Evolutionary conservation across 805 yeast genomes (phyloP).

Genomic region (Debaryomyces prosopidis): DNA sequence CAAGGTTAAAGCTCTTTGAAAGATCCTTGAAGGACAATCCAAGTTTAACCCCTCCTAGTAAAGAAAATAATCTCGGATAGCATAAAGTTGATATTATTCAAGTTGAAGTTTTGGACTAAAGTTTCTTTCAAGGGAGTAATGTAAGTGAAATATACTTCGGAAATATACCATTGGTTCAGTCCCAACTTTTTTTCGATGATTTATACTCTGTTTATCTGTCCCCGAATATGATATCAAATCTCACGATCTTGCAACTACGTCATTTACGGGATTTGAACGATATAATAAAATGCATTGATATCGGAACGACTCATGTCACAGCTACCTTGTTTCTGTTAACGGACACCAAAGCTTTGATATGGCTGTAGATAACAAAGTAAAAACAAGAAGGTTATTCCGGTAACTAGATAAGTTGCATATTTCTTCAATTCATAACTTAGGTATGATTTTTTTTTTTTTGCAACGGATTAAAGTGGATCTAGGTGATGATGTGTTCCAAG

Average conservation of each 20-base stretch:
- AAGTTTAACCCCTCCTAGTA: not conserved
- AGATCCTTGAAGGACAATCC: constrained; percentile 3
- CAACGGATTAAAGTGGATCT: constrained; percentile 1
- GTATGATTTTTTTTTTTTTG: constrained; percentile 9
- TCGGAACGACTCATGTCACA: not conserved
- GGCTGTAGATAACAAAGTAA: not conserved
- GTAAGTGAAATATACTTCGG: constrained; percentile 8
- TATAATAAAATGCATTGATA: not conserved
- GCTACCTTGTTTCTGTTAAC: not conserved
- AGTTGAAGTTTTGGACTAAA: constrained; percentile 11
- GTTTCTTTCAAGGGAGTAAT: constrained; percentile 1
- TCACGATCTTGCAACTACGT: constrained; percentile 7
- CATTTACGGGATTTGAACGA: constrained; percentile 6
- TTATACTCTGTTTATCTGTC: constrained; percentile 6
- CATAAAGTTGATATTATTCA: constrained; percentile 11
- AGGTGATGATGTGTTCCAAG: constrained; percentile 1
- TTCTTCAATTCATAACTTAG: constrained; percentile 9
- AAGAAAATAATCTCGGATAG: constrained; percentile 9
- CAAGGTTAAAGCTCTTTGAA: constrained; percentile 8
- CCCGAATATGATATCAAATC: not conserved
- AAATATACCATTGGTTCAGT: constrained; percentile 10
- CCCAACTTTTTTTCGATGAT: constrained; percentile 10
- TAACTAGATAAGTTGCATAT: constrained; percentile 1
- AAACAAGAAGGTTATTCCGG: not conserved
- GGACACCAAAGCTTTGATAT: not conserved